Percentiles rank a stretch among this genome's conserved stretches.
Evolutionary conservation across 1,284 basidiomycete species (phyloP).

Genomic region (Austroboletus niveus): DNA sequence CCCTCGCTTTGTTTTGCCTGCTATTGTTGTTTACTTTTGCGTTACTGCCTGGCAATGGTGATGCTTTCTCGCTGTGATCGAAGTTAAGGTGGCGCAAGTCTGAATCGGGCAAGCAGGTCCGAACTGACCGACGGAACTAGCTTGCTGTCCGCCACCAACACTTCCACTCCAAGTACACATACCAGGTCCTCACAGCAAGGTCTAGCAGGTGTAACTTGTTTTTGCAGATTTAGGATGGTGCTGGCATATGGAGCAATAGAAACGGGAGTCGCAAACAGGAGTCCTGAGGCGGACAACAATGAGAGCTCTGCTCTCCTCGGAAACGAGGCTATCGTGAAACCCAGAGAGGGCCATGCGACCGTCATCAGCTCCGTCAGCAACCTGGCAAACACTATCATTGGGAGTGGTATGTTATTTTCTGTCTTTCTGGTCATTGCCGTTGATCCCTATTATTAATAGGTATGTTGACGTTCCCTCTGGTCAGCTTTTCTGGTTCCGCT

Average conservation of each 20-base stretch:
- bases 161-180: background rate
- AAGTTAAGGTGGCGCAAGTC: too few species aligned
- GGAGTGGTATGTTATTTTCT: conserved; percentile 63
- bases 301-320: conserved; percentile 56
- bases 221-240: conserved; percentile 45
- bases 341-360: conserved; percentile 62
- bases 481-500: conserved; percentile 32
- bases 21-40: conserved; percentile 6
- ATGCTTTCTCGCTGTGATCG: background rate
- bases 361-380: conserved; percentile 72
- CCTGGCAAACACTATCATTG: conserved; percentile 84
- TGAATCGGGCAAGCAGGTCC: too few species aligned
- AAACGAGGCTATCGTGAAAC: conserved; percentile 32
- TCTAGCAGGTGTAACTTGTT: background rate
- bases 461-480: conserved; percentile 82
- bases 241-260: conserved; percentile 58
- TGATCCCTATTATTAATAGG: conserved; percentile 40
- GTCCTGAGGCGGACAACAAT: conserved; percentile 31
- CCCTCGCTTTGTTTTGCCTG: conserved; percentile 13
- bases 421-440: background rate
- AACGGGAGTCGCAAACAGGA: conserved; percentile 9
- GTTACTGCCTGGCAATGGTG: background rate
- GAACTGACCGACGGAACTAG: too few species aligned
- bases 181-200: background rate
- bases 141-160: too few species aligned